phyloP scores from a whole-genome alignment of 2,329 filamentous ascomycete genomes.

The Macroventuria anomochaeta region DNA sequence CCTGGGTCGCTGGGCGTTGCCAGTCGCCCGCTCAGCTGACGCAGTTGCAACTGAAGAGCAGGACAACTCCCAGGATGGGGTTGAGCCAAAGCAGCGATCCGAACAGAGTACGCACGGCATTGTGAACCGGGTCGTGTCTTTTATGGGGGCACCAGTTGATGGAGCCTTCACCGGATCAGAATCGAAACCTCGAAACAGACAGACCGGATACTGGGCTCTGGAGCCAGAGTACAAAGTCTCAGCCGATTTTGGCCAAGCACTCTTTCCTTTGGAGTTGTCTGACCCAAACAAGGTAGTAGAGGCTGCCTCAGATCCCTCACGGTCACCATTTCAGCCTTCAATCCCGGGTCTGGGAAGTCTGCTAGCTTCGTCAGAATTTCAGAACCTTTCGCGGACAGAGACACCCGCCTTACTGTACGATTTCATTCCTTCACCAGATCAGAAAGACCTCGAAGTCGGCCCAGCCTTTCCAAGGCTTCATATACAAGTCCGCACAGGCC shows the following conservation, averaged over 20 bases:
- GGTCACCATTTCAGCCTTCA: conserved; percentile 23
- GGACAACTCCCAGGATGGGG: neutral
- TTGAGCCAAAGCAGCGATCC: neutral
- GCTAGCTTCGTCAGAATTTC: conserved; percentile 24
- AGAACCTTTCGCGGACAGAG: conserved; percentile 11
- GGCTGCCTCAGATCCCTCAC: conserved; percentile 3
- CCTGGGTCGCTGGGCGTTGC: conserved; percentile 39
- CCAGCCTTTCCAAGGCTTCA: conserved; percentile 31
- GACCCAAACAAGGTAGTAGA: conserved; percentile 3
- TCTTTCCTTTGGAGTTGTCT: conserved; percentile 28
- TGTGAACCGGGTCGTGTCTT: conserved; percentile 2
- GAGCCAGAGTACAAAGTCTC: conserved; percentile 23
- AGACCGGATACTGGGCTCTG: conserved; percentile 23
- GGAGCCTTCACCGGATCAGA: neutral
- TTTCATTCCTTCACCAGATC: conserved; percentile 31
- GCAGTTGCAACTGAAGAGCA: neutral
- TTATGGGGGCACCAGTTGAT: conserved; percentile 6
- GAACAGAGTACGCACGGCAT: conserved; percentile 5
- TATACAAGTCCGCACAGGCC: conserved; percentile 31
- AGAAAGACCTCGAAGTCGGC: conserved; percentile 15
- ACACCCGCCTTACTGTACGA: conserved; percentile 31
- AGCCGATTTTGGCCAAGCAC: conserved; percentile 34
- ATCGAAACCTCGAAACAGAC: conserved; percentile 5
- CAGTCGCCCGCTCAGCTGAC: conserved; percentile 14
- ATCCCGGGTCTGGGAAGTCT: conserved; percentile 34